Conservation (phyloP, 2,329 filamentous ascomycete genomes). For the Pleochaeta shiraiana region DNA sequence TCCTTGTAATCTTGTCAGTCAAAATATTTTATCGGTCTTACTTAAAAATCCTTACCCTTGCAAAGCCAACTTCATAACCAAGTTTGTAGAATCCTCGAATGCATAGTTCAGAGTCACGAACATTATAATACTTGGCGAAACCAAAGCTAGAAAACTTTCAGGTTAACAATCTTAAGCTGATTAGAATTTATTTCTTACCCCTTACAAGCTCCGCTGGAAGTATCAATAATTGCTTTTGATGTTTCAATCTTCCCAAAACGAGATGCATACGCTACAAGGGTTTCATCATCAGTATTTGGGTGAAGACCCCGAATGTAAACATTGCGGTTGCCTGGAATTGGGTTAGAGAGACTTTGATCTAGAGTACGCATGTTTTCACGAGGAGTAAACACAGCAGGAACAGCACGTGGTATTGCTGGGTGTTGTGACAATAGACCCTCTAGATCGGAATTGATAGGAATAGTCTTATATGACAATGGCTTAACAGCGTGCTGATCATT, state of each 20-base stretch:
- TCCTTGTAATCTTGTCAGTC: conserved; percentile 33
- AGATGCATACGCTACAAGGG: conserved; percentile 58
- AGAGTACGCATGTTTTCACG: conserved; percentile 73
- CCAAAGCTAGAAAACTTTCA: conserved; percentile 47
- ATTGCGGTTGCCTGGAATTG: conserved; percentile 78
- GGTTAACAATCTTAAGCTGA: background rate
- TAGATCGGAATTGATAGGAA: conserved; percentile 22
- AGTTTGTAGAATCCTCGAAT: conserved; percentile 89
- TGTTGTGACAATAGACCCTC: conserved; percentile 49
- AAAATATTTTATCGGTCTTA: conserved; percentile 6
- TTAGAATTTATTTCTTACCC: conserved; percentile 36
- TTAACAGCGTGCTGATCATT: conserved; percentile 19
- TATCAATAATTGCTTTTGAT: conserved; percentile 96
- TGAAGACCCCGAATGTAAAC: conserved; percentile 96
- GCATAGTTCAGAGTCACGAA: conserved; percentile 78
- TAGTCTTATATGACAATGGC: conserved; percentile 16
- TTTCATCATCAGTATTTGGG: conserved; percentile 84
- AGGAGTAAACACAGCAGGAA: conserved; percentile 73
- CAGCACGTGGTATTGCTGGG: conserved; percentile 68
- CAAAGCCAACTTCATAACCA: conserved; percentile 95
- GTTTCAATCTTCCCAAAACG: conserved; percentile 90
- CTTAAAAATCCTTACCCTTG: conserved; percentile 37
- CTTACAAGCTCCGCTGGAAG: conserved; percentile 83
- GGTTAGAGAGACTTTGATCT: conserved; percentile 86
- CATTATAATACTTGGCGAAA: conserved; percentile 86